Base-by-base conservation (phyloP, 1,284 basidiomycete genomes). In the Lentinula novae-zelandiae region DNA sequence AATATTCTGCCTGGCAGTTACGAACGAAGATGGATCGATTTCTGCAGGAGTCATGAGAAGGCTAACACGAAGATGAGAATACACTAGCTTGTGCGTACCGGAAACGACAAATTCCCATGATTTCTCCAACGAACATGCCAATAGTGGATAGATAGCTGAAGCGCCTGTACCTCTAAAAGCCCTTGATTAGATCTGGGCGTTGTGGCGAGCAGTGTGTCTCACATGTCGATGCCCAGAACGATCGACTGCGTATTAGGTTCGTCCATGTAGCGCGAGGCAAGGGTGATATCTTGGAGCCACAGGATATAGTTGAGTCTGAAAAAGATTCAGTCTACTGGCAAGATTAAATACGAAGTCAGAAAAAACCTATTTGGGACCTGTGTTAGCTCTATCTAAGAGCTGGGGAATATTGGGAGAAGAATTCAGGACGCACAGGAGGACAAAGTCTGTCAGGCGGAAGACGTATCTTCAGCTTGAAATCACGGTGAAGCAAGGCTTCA, bases 131-230 rank as follows among this genome's bases (percentile, higher is more conserved):
- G 74, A 78, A 68, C 87, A 89, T 0, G 83, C 83, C 0, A 98
- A 80, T 0, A 97, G 76, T 0, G 95, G 89, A 66, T 98, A 98
- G 64, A 98, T 95, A 0, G 86, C 92, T 0, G 92, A 91, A 7
- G 95, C 88, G 0, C 96, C 96, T 7, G 94, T 96, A 15, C 96
- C 96, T 46, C 95, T 96, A 65, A 34, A 2, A n/a, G 31, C 61
- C 1, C 39, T 58, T 36, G 42, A 27, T 42, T 3, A 13, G 3
- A 20, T 31, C 12, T 9, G 3, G 27, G 12, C 9, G 33, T 9
- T 15, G 57, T 15, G 10, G n/a, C 34, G 40, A n/a, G n/a, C 22
- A 53, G 6, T 38, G 1, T 9, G n/a, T 33, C 78, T 36, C 66
- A 86, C 84, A 88, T 76, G 63, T 88, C 86, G 10, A 86, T 69